Conservation (phyloP, 192 early-diverging fungal species). For the Tieghemiomyces parasiticus region DNA sequence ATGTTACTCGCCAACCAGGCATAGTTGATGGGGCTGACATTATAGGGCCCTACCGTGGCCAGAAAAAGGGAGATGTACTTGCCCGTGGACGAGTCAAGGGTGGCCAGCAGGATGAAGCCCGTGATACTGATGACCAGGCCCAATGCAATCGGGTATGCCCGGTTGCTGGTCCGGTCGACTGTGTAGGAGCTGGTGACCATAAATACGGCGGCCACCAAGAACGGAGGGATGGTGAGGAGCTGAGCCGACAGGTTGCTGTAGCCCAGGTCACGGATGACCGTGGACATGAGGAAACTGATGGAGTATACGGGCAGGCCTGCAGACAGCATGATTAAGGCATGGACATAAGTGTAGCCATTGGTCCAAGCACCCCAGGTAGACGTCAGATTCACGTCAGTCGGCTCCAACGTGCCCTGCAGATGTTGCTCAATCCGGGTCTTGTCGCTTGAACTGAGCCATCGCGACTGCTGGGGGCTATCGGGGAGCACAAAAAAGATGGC, state of each 20-base stretch:
- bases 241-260: constrained; percentile 25
- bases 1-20: constrained; percentile 45
- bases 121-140: constrained; percentile 15
- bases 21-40: constrained; percentile 26
- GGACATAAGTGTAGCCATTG: constrained; percentile 18
- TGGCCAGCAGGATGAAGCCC: constrained; percentile 31
- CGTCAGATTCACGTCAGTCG: constrained; percentile 8
- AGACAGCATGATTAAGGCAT: constrained; percentile 23
- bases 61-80: constrained; percentile 20
- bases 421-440: constrained; percentile 23
- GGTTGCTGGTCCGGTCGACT: constrained; percentile 32
- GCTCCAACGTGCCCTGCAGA: constrained; percentile 20
- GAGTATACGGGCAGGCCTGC: constrained; percentile 17
- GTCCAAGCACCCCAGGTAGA: constrained; percentile 6
- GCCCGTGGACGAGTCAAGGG: constrained; percentile 15
- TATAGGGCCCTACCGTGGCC: constrained; percentile 25
- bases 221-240: constrained; percentile 26
- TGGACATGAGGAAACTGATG: constrained; percentile 23
- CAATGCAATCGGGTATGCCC: constrained; percentile 22
- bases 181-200: constrained; percentile 29
- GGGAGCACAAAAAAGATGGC: constrained; percentile 28
- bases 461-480: constrained; percentile 34
- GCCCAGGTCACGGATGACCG: constrained; percentile 30
- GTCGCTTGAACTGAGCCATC: constrained; percentile 39
- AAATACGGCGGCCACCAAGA: constrained; percentile 19